Percentiles rank a stretch among this genome's conserved stretches.
These are phyloP conservation scores for Dendrocalamus latiflorus DNA, from an alignment of 202 grass and related monocot species.

Conservation along the genomic window DNA sequence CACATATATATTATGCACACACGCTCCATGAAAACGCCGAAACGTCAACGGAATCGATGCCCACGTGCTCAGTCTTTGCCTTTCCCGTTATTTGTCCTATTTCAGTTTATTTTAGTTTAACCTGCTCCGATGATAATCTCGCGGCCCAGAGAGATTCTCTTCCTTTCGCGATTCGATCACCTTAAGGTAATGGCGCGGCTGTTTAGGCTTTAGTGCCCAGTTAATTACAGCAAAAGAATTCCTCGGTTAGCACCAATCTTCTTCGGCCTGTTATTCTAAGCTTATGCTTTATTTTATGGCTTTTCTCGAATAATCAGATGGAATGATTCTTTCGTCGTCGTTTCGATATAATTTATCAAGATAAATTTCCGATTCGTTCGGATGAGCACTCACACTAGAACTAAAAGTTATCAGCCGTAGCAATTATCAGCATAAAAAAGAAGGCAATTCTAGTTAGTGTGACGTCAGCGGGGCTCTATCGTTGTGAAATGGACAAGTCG, in stretches of 20 bases:
- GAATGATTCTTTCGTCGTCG: no score
- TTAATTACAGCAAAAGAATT: no score
- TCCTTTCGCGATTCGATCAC: conserved; percentile 21
- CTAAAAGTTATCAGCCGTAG: no score
- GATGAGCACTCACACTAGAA: no score
- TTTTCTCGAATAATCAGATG: no score
- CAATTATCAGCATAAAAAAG: no score
- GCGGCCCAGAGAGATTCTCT: neutral
- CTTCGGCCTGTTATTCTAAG: no score
- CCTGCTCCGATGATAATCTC: neutral
- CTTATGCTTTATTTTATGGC: no score
- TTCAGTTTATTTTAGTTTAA: neutral
- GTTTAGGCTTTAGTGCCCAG: neutral
- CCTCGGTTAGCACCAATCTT: no score
- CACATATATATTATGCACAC: neutral
- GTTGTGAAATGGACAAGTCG: neutral
- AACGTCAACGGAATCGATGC: conserved; percentile 18
- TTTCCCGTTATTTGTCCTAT: neutral
- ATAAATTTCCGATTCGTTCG: no score
- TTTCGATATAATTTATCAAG: no score
- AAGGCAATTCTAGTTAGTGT: neutral
- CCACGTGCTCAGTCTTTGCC: conserved; percentile 1
- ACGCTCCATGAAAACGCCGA: neutral
- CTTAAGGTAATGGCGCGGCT: neutral
- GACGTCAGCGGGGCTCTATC: neutral